phyloP scores from a whole-genome alignment of 192 early-diverging fungal genomes.

The Dissophora ornata region DNA sequence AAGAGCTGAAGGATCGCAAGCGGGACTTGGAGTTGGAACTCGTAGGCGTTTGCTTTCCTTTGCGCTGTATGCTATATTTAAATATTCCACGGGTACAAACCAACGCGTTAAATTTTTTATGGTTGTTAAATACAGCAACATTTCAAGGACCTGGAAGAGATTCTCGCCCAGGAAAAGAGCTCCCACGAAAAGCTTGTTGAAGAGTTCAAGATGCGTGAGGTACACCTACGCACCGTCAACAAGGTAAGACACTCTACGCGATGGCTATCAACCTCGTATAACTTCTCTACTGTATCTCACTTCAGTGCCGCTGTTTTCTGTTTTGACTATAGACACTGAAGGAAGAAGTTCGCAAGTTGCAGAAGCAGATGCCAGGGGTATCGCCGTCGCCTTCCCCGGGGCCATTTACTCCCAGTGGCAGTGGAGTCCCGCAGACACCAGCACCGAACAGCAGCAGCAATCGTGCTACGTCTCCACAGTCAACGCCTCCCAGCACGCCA shows the following conservation, averaged over 20 bases:
- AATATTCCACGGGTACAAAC: too few relatives aligned
- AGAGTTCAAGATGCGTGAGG: conserved; percentile 74
- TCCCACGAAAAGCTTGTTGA: conserved; percentile 70
- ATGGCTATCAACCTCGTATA: neutral
- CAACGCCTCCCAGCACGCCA: conserved; percentile 45
- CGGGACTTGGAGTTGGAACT: conserved; percentile 35
- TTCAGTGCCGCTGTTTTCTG: too few relatives aligned
- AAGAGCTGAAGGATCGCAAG: conserved; percentile 34
- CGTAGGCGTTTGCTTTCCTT: conserved; percentile 11
- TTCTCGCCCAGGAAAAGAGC: conserved; percentile 51
- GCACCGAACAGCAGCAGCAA: conserved; percentile 13
- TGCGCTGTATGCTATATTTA: too few relatives aligned
- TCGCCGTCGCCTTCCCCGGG: conserved; percentile 27
- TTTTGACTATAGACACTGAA: conserved; percentile 84
- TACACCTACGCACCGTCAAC: conserved; percentile 75
- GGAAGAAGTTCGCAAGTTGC: conserved; percentile 80
- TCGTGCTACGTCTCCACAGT: conserved; percentile 29
- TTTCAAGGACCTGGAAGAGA: conserved; percentile 57
- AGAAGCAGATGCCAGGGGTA: conserved; percentile 38
- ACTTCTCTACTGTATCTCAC: neutral
- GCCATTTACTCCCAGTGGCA: conserved; percentile 22
- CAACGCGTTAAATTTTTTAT: conserved; percentile 3
- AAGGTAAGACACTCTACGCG: conserved; percentile 64
- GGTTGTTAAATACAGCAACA: conserved; percentile 49
- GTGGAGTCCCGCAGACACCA: conserved; percentile 14